Base-by-base conservation (phyloP, 2,329 filamentous ascomycete species). In the Colletotrichum caudatum region DNA sequence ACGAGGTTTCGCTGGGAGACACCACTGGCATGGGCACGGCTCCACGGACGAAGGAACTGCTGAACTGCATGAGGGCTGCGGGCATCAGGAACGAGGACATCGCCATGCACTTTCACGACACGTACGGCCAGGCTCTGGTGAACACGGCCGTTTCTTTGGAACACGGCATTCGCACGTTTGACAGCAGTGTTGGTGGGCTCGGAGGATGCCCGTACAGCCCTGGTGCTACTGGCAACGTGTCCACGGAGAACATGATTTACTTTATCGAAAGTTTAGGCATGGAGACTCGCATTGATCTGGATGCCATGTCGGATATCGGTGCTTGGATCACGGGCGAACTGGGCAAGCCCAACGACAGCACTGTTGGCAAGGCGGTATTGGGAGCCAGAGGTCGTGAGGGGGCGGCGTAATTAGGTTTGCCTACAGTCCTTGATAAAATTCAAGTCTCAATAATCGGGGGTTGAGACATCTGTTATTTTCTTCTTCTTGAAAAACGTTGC, bases 21-120 rank as follows among this genome's bases (percentile, higher is more conserved):
- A 98, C 95, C 0, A 95, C 94, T 0, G 95, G 95, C 23, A 94
- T 97, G 88, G 95, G 94, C 41, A 97, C 93, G 0, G 91, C 90
- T n/a, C 91, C 90, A 23, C 85, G 89, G 67, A 94, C 92, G 2
- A 83, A 85, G 66, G 88, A 89, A 67, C 83, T 94, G 58, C 84
- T 94, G 69, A 86, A 86, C 74, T 90, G 90, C 67, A 83, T 94
- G 81, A 81, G 85, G 11, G 87, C 89, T 1, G 92, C 92, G 1
- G 92, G 91, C 0, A 87, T 97, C 23, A 86, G 91, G 26, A 87
- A 87, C 66, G 89, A 91, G 76, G 91, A 93, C 76, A 82, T 97
- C 14, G 93, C 93, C 0, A 90, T 95, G 83, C 94, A 97, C 81
- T 95, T 97, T 77, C 94, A 97, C 80, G 93, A 97, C 78, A 97